These are phyloP conservation scores for Heliamphora ciliata DNA, from an alignment of 179 eudicot genomes.

Conservation along the genomic window DNA sequence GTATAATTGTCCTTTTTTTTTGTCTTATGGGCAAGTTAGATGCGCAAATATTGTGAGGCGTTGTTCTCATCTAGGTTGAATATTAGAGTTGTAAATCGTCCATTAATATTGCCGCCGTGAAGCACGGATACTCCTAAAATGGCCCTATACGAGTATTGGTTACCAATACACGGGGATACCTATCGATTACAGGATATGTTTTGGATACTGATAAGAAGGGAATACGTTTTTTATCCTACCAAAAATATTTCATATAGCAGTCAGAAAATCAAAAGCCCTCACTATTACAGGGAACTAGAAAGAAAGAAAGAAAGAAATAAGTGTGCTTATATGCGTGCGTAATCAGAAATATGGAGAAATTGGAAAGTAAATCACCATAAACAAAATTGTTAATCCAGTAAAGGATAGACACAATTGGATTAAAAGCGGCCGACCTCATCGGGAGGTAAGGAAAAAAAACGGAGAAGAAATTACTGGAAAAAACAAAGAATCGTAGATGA, in stretches of 20 bases:
- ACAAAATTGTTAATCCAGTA: background rate
- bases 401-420: background rate
- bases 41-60: too few relatives aligned
- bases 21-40: too few relatives aligned
- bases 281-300: background rate
- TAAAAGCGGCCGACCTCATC: background rate
- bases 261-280: background rate
- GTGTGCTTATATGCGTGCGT: background rate
- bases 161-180: too few relatives aligned
- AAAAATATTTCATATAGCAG: background rate
- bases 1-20: too few relatives aligned
- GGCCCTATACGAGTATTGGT: too few relatives aligned
- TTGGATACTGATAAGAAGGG: too few relatives aligned
- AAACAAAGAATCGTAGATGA: background rate
- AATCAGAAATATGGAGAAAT: background rate
- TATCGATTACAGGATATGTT: too few relatives aligned
- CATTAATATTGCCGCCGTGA: too few relatives aligned
- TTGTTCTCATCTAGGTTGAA: too few relatives aligned
- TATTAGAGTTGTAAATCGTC: too few relatives aligned
- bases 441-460: background rate
- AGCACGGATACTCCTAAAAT: too few relatives aligned
- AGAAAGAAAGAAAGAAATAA: background rate
- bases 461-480: background rate
- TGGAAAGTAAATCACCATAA: background rate
- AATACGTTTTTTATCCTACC: background rate